Base-by-base conservation (phyloP, 2,329 filamentous ascomycete species). In the Graphiopsis chlorocephala region DNA sequence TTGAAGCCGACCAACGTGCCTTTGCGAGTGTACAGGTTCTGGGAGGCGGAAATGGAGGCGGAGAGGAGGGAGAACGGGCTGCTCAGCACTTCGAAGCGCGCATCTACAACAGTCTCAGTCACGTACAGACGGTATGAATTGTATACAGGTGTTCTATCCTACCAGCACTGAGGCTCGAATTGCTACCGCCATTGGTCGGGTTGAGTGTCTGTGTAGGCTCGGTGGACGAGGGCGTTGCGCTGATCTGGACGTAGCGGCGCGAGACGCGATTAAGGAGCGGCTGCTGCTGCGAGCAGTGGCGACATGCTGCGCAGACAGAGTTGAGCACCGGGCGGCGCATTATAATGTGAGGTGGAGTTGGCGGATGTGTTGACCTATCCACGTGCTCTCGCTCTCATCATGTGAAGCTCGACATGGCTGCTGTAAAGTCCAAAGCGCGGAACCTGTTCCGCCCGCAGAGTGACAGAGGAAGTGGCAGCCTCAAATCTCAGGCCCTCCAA, bases 11-110 rank as follows among this genome's bases (percentile, higher is more conserved):
- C 91, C 59, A 99, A 83, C 1, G 94, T 97, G 62, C 96, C 96
- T 72, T 93, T 88, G 71, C 94, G 87, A 25, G 95, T 97, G 79
- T 95, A 97, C 58, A 99, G 87, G 72, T 91, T 90, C 78, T 98
- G 94, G 33, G 94, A 98, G 48, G 95, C 91, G 38, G 95, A 96
- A 61, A 99, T 86, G 8, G 90, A 92, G 69, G 97, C 93, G 25
- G 94, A 97, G 71, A 99, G 88, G 68, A 99, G 87, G 63, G 95
- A 98, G 78, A 95, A 95, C 1, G 94, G 93, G 26, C 91, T 87
- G 67, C 95, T 95, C 69, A 99, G 83, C 56, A 98, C 92, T 78
- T 98, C 92, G 78, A 99, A 99, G 65, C 89, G 88, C 63, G 95
- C 95, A 85, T 98, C 95, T 97, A 71, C 8, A n/a, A 35, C 25